A percentile compares a stretch with the other conserved stretches of the same genome.
Conservation (phyloP, 2,329 filamentous ascomycete genomes). For the Botrytis deweyae region DNA sequence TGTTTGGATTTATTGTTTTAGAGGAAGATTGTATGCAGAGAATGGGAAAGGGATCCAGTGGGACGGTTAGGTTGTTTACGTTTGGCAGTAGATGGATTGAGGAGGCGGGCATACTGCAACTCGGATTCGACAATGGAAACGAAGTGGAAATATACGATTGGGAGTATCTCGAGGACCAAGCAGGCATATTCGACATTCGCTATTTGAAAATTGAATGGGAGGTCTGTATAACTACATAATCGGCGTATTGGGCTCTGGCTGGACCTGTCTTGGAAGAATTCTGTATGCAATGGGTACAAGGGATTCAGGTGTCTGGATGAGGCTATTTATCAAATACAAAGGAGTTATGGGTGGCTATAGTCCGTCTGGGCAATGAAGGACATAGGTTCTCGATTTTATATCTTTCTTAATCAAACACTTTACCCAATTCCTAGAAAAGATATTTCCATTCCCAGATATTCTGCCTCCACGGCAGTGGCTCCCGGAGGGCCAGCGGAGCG, state of each 20-base stretch:
- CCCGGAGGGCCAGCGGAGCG: neutral
- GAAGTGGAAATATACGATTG: neutral
- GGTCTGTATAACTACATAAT: neutral
- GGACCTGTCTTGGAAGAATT: neutral
- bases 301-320: neutral
- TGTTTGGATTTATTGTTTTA: slow-evolving; percentile 53
- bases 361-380: neutral
- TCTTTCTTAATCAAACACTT: neutral
- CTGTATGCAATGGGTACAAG: neutral
- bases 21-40: neutral
- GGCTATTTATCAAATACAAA: neutral
- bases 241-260: slow-evolving; percentile 6
- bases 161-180: neutral
- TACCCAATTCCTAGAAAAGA: neutral
- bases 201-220: neutral
- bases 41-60: neutral
- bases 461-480: slow-evolving; percentile 1
- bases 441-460: neutral
- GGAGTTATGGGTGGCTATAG: neutral
- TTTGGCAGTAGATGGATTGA: neutral
- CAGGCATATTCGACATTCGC: neutral
- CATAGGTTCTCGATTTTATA: neutral
- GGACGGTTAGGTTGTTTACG: neutral
- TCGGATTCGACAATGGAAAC: neutral
- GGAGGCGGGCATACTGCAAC: neutral